Percentiles rank a stretch among this genome's conserved stretches.
These are phyloP conservation scores for Asterochloris sp. DNA, from an alignment of 139 green algal species.

Conservation along the genomic window DNA sequence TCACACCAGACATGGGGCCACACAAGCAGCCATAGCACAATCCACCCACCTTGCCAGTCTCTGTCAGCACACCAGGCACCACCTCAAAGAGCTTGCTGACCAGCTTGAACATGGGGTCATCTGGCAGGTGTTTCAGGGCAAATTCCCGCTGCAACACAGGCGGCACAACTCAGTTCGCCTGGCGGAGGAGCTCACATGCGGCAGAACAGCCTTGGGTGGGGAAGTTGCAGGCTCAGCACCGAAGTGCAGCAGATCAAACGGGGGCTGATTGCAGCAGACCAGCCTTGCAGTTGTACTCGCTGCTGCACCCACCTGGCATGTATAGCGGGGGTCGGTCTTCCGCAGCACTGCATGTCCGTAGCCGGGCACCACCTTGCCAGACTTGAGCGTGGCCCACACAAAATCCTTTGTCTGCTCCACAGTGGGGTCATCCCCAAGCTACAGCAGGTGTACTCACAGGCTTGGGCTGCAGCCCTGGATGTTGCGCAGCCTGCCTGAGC, in stretches of 20 bases:
- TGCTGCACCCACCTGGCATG: slow-evolving; percentile 62
- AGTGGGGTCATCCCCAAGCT: slow-evolving; percentile 74
- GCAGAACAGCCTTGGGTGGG: not conserved
- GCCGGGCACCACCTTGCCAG: slow-evolving; percentile 93
- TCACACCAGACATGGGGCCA: not conserved
- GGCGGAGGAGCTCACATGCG: no score
- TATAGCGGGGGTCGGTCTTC: slow-evolving; percentile 97
- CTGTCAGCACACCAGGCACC: slow-evolving; percentile 85
- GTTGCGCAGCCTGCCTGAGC: not conserved
- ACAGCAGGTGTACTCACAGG: slow-evolving; percentile 4
- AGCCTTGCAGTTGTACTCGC: not conserved
- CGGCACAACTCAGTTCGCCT: no score
- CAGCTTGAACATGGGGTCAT: slow-evolving; percentile 93
- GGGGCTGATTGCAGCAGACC: not conserved
- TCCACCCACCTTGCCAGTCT: slow-evolving; percentile 84
- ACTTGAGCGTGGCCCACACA: slow-evolving; percentile 87
- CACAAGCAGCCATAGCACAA: not conserved
- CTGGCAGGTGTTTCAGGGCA: slow-evolving; percentile 88
- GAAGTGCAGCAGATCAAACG: not conserved
- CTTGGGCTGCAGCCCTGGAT: no score
- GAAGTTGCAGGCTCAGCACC: no score
- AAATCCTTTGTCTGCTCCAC: slow-evolving; percentile 88
- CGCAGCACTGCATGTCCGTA: slow-evolving; percentile 97
- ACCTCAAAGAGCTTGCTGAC: slow-evolving; percentile 87
- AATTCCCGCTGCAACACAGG: slow-evolving; percentile 77